Evolutionary conservation across 768 basidiomycete genomes (phyloP).

Genomic region (Imleria badia): DNA sequence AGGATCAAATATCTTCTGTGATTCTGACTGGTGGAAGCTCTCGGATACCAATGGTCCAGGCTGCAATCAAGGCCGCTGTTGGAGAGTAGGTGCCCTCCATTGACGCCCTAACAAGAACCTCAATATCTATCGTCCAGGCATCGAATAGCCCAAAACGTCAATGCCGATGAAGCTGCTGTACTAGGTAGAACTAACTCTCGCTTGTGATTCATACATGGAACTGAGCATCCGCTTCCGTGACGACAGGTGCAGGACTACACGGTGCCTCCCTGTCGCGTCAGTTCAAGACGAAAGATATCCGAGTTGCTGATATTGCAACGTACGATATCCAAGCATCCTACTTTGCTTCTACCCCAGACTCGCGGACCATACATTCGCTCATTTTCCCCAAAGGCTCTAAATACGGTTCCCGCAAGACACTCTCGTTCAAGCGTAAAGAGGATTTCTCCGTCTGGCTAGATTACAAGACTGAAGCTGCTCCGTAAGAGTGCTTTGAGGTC

Average conservation of each 20-base stretch:
- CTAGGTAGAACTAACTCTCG: conserved; percentile 51
- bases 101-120: background rate
- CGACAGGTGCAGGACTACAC: conserved; percentile 76
- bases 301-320: conserved; percentile 68
- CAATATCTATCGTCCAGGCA: conserved; percentile 40
- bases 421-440: conserved; percentile 82
- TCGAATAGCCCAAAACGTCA: conserved; percentile 92
- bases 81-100: conserved; percentile 58
- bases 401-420: conserved; percentile 77
- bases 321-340: conserved; percentile 83
- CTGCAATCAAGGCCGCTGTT: conserved; percentile 72
- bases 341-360: conserved; percentile 53
- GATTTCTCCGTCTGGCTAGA: conserved; percentile 79
- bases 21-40: conserved; percentile 92
- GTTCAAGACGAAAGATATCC: conserved; percentile 95
- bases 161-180: conserved; percentile 95
- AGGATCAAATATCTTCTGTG: conserved; percentile 82
- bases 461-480: conserved; percentile 64
- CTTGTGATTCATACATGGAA: background rate
- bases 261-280: conserved; percentile 86
- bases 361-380: conserved; percentile 67
- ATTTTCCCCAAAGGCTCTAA: conserved; percentile 81
- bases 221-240: background rate
- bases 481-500: conserved; percentile 43
- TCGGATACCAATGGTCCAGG: conserved; percentile 88